A percentile compares a stretch with the other conserved stretches of the same genome.
Evolutionary conservation across 2,329 filamentous ascomycete genomes (phyloP).

Genomic region (Drechslerella dactyloides): DNA sequence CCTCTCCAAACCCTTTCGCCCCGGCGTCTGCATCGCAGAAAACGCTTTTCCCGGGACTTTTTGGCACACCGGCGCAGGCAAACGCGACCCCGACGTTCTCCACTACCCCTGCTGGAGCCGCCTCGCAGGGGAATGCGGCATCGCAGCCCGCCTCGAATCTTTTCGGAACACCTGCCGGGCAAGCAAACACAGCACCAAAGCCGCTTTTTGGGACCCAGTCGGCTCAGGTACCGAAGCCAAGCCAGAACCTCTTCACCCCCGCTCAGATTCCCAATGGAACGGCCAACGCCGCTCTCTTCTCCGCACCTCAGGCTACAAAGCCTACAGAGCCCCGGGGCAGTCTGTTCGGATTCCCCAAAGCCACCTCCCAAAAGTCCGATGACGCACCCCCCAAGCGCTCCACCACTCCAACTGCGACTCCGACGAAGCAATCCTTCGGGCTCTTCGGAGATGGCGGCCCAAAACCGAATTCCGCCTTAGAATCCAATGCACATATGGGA

Average conservation of each 20-base stretch:
- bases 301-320: neutral
- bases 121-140: neutral
- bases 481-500: neutral
- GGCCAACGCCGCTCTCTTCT: neutral
- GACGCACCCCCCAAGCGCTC: neutral
- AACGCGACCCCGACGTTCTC: neutral
- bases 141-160: neutral
- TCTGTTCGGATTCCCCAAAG: constrained; percentile 25
- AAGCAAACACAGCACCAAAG: constrained; percentile 6
- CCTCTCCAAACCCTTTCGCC: constrained; percentile 20
- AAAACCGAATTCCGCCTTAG: neutral
- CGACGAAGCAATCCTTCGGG: constrained; percentile 22
- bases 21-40: constrained; percentile 6
- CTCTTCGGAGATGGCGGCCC: constrained; percentile 16
- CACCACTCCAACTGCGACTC: constrained; percentile 31
- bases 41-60: constrained; percentile 25
- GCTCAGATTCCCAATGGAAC: constrained; percentile 14
- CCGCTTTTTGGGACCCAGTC: constrained; percentile 19
- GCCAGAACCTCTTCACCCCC: constrained; percentile 16
- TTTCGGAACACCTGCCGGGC: constrained; percentile 18
- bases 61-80: constrained; percentile 17
- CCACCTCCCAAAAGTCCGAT: constrained; percentile 7
- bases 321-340: neutral
- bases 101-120: neutral
- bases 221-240: constrained; percentile 18